phyloP scores from a whole-genome alignment of 257 asterid species.

The Solanum corneliomulleri region DNA sequence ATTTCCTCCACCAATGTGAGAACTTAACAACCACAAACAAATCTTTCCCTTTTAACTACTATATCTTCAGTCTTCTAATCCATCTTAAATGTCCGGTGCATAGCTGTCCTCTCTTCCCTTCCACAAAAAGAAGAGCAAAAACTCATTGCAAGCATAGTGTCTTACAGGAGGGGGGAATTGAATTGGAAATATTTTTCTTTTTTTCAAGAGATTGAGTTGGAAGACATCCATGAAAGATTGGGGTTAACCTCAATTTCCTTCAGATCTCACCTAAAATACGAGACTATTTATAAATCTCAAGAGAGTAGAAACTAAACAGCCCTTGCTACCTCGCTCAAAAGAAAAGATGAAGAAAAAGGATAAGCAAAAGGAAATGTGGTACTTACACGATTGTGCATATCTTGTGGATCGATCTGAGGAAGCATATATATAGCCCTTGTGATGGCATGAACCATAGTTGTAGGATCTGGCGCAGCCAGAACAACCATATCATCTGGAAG shows the following conservation, averaged over 20 bases:
- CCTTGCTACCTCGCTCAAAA: not conserved
- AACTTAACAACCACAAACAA: not conserved
- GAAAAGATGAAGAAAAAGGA: not conserved
- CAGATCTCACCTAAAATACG: not conserved
- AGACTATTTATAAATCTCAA: not conserved
- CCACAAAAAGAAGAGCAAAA: not conserved
- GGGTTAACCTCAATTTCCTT: not conserved
- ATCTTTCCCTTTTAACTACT: not conserved
- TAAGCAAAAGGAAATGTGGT: not conserved
- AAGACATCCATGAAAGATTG: not conserved
- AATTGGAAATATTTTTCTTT: not conserved
- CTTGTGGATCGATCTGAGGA: conserved; percentile 83
- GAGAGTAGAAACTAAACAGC: not conserved
- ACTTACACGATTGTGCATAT: conserved; percentile 84
- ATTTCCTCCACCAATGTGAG: not conserved
- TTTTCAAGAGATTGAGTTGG: not conserved
- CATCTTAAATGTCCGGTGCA: not conserved
- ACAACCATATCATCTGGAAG: conserved; percentile 92
- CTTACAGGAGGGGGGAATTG: not conserved
- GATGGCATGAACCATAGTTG: conserved; percentile 65
- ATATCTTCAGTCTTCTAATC: not conserved
- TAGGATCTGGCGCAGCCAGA: not conserved
- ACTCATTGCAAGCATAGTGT: not conserved
- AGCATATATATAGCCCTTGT: conserved; percentile 70
- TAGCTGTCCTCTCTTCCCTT: not conserved